phyloP scores from a whole-genome alignment of 805 yeast species.

The Lachancea fermentati region DNA sequence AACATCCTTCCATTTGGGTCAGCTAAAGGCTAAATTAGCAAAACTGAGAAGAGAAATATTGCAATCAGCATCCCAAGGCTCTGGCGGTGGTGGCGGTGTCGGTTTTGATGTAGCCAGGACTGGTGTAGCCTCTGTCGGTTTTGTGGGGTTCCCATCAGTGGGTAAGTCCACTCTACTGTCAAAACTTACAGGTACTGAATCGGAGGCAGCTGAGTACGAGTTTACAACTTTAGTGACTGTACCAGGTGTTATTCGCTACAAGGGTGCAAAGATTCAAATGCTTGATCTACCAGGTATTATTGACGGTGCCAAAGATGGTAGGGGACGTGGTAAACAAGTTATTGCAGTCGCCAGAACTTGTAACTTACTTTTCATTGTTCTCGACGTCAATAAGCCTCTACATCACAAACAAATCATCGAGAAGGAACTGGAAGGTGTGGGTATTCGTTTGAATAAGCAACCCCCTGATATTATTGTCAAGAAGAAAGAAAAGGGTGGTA shows the following conservation, averaged over 20 bases:
- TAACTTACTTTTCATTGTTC: slow-evolving; percentile 83
- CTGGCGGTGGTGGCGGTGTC: slow-evolving; percentile 88
- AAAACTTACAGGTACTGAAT: slow-evolving; percentile 89
- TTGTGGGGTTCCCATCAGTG: slow-evolving; percentile 97
- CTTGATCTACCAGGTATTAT: slow-evolving; percentile 85
- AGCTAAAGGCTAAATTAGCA: slow-evolving; percentile 92
- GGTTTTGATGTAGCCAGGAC: slow-evolving; percentile 99
- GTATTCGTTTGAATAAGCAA: slow-evolving; percentile 83
- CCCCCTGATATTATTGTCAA: slow-evolving; percentile 91
- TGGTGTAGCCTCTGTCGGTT: slow-evolving; percentile 96
- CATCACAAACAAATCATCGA: slow-evolving; percentile 93
- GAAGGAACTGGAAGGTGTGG: slow-evolving; percentile 94
- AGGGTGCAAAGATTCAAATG: slow-evolving; percentile 98
- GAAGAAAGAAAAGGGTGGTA: slow-evolving; percentile 94
- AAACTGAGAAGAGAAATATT: slow-evolving; percentile 88
- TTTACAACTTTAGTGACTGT: slow-evolving; percentile 97
- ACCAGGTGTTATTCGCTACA: slow-evolving; percentile 91
- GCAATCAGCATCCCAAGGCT: slow-evolving; percentile 58
- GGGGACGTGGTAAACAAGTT: slow-evolving; percentile 92
- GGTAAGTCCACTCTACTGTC: slow-evolving; percentile 76
- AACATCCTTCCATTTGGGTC: slow-evolving; percentile 96
- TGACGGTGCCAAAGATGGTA: slow-evolving; percentile 88
- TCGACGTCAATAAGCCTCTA: slow-evolving; percentile 94
- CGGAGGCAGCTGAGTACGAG: slow-evolving; percentile 97
- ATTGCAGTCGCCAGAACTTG: slow-evolving; percentile 99